Evolutionary conservation across 805 yeast genomes (phyloP), one percentile per base, ranked within the genome.

Genomic region (Hanseniaspora jakobsenii): DNA sequence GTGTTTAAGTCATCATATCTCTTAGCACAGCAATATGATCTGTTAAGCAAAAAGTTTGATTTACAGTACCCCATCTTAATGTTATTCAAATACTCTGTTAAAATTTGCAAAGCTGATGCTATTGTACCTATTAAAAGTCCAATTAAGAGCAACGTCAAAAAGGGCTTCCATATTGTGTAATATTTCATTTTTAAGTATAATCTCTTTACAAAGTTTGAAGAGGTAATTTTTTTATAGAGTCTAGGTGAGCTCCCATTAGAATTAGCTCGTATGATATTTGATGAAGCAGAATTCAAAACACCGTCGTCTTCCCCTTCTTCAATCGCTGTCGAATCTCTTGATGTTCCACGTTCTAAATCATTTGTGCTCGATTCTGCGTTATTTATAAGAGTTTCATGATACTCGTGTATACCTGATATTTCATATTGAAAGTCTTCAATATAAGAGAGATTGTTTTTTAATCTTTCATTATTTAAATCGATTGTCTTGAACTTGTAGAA

Each of bases 21-120:
- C 14, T 78, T 82, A 75, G 81, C 74, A 60, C 97, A 89, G 61
- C 98, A 91, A 53, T 84, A 83, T 7, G 73, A 66, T 56, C 72
- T 71, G 60, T 76, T 85, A 26, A 86, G 65, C 53, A 86, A 75
- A 59, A 85, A 75, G 26, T 76, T 74, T 16, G 69, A 60, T 1
- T 73, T 58, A 62, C 98, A 91, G 60, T 78, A 75, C 0, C 98
- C 98, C 2, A 73, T 64, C 49, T 85, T 75, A 49, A 86, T 60
- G 54, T 79, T 79, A 2, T 85, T 80, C n/a, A 91, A 62, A 73
- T 87, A 85, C 41, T 84, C 89, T 0, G 97, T 85, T 14, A 85
- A 69, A 14, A 89, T 73, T 54, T 83, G 86, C 43, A 91, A 64
- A 14, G 72, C 67, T 0, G 85, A 94, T 0, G 98, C 97, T 30